These are phyloP conservation scores for Colletotrichum horii DNA, from an alignment of 2,329 filamentous ascomycete species.

Conservation along the genomic window DNA sequence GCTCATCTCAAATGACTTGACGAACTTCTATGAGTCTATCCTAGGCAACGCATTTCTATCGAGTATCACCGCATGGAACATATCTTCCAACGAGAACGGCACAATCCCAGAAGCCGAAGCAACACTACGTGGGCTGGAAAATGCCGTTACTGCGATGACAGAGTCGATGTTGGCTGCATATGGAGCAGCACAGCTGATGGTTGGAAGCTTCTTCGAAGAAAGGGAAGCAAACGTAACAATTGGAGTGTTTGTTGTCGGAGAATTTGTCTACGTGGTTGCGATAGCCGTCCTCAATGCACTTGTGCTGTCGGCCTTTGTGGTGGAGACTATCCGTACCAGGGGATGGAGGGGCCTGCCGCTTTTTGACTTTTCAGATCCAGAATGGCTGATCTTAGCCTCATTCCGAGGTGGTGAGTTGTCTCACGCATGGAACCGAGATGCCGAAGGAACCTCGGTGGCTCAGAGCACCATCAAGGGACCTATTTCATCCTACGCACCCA, in stretches of 20 bases:
- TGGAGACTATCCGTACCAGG: not conserved
- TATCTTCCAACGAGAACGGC: not conserved
- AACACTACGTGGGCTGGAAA: constrained; percentile 20
- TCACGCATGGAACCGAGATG: not conserved
- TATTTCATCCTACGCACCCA: not conserved
- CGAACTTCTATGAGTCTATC: constrained; percentile 39
- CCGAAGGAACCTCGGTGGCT: not conserved
- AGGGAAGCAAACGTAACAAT: constrained; percentile 20
- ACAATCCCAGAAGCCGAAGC: not conserved
- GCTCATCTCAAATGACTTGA: constrained; percentile 40
- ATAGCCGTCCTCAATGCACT: not conserved
- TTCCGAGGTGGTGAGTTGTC: not conserved
- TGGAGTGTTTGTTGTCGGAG: not conserved
- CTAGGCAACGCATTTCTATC: constrained; percentile 38
- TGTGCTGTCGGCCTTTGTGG: not conserved
- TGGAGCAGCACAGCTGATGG: constrained; percentile 37
- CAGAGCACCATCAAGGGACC: not conserved
- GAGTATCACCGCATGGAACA: constrained; percentile 27
- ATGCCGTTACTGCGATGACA: constrained; percentile 23
- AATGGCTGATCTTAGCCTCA: not conserved
- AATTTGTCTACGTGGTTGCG: not conserved
- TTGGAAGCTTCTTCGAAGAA: constrained; percentile 23
- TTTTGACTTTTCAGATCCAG: not conserved
- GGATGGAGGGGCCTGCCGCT: not conserved
- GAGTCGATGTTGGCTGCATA: constrained; percentile 33